Conservation (phyloP, 306 rosid genomes). For the Casuarina glauca region DNA sequence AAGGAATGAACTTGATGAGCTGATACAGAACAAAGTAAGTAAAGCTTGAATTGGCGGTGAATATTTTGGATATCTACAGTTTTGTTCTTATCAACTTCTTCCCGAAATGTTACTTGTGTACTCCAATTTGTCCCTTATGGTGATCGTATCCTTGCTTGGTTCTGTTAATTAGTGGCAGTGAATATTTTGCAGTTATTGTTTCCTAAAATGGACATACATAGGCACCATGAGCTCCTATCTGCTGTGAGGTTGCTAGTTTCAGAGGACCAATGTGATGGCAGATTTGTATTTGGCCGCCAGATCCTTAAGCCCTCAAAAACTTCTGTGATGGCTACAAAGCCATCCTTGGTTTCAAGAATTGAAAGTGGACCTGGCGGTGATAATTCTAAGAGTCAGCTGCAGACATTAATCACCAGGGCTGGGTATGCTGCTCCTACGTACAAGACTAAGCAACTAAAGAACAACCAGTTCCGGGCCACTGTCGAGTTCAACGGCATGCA, state of each 20-base stretch:
- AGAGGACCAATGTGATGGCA: constrained; percentile 60
- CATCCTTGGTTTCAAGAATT: constrained; percentile 64
- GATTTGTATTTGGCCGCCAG: constrained; percentile 69
- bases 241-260: constrained; percentile 73
- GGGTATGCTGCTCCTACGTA: constrained; percentile 76
- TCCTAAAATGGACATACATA: constrained; percentile 66
- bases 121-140: neutral
- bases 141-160: neutral
- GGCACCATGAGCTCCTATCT: constrained; percentile 70
- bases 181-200: constrained; percentile 56
- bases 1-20: constrained; percentile 72
- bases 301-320: constrained; percentile 48
- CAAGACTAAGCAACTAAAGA: constrained; percentile 67
- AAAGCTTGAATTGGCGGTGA: constrained; percentile 5
- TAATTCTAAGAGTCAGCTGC: constrained; percentile 95
- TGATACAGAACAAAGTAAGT: constrained; percentile 83
- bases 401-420: constrained; percentile 84
- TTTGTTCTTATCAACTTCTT: constrained; percentile 21
- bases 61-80: neutral
- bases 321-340: constrained; percentile 39
- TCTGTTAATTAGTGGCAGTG: constrained; percentile 11
- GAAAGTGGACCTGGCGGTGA: constrained; percentile 99
- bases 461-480: constrained; percentile 59
- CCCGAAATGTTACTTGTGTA: constrained; percentile 15
- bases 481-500: constrained; percentile 83